Conservation (phyloP, 2,329 filamentous ascomycete genomes). For the Cercospora zeina region DNA sequence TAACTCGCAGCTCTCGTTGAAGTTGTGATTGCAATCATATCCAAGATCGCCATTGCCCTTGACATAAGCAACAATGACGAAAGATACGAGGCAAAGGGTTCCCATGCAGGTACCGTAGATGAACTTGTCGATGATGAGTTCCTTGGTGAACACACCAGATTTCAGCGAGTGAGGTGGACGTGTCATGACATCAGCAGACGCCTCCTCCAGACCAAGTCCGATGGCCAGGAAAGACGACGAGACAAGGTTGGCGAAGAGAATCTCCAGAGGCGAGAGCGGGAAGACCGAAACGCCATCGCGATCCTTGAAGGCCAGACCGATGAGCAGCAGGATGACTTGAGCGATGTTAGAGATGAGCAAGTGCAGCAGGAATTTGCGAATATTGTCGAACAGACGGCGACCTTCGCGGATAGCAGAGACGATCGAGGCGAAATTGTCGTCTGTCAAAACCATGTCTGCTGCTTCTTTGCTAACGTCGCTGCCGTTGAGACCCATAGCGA, state of each 20-base stretch:
- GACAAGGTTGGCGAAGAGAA: constrained; percentile 52
- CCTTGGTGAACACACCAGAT: constrained; percentile 49
- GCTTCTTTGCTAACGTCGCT: constrained; percentile 50
- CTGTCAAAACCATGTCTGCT: constrained; percentile 49
- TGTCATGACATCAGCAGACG: constrained; percentile 50
- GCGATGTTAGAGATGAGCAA: constrained; percentile 52
- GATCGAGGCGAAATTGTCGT: constrained; percentile 50
- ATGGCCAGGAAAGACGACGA: constrained; percentile 52
- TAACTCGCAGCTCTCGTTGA: constrained; percentile 46
- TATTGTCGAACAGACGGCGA: constrained; percentile 50
- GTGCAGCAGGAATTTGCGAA: constrained; percentile 53
- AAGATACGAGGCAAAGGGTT: constrained; percentile 47
- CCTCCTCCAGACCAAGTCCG: constrained; percentile 50
- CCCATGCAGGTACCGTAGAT: constrained; percentile 53
- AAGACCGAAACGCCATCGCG: constrained; percentile 47
- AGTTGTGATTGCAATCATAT: constrained; percentile 48
- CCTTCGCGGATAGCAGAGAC: constrained; percentile 50
- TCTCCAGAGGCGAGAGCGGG: constrained; percentile 50
- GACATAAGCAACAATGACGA: constrained; percentile 49
- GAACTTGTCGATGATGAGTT: constrained; percentile 52
- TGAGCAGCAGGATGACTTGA: constrained; percentile 50
- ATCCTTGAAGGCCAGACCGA: constrained; percentile 52
- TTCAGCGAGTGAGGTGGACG: constrained; percentile 48
- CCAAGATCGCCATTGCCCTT: constrained; percentile 48
- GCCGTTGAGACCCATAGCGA: constrained; percentile 49